These are phyloP conservation scores for Rhizopus stolonifer DNA, from an alignment of 371 early-diverging fungal species.

Conservation along the genomic window DNA sequence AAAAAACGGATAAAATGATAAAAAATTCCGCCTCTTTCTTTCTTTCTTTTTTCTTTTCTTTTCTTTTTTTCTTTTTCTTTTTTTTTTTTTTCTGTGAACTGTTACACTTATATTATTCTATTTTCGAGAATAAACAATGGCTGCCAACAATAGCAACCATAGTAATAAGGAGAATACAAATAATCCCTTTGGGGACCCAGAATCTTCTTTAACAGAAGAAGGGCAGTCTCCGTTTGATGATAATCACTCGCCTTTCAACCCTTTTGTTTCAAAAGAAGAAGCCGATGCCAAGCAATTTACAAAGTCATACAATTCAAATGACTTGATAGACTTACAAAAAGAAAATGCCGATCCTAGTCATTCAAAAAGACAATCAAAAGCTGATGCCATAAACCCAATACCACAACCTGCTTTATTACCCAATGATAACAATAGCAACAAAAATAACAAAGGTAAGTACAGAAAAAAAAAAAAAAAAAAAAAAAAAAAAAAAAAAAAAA, in stretches of 20 bases:
- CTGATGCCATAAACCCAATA: not conserved
- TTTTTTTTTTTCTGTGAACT: slow-evolving; percentile 4
- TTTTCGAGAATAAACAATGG: slow-evolving; percentile 13
- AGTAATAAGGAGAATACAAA: not conserved
- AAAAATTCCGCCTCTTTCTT: not conserved
- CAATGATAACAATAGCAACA: not conserved
- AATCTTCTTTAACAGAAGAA: slow-evolving; percentile 12
- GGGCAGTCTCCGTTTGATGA: not conserved
- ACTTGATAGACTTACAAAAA: slow-evolving; percentile 28
- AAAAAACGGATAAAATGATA: not conserved
- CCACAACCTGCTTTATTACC: slow-evolving; percentile 2
- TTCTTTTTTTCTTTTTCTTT: not conserved
- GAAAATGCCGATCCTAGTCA: slow-evolving; percentile 5
- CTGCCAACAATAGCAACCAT: slow-evolving; percentile 10
- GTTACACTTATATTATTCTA: slow-evolving; percentile 17
- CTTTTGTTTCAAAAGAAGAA: slow-evolving; percentile 12
- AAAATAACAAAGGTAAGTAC: slow-evolving; percentile 4
- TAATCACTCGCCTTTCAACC: slow-evolving; percentile 21
- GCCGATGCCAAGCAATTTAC: slow-evolving; percentile 11
- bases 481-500: not conserved
- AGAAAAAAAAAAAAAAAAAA: not conserved
- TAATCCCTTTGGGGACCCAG: slow-evolving; percentile 21
- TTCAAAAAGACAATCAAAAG: not conserved
- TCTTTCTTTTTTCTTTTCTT: slow-evolving; percentile 5
- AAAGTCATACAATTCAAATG: slow-evolving; percentile 15